phyloP scores from a whole-genome alignment of 129 eudicot species.

The Tagetes erecta region DNA sequence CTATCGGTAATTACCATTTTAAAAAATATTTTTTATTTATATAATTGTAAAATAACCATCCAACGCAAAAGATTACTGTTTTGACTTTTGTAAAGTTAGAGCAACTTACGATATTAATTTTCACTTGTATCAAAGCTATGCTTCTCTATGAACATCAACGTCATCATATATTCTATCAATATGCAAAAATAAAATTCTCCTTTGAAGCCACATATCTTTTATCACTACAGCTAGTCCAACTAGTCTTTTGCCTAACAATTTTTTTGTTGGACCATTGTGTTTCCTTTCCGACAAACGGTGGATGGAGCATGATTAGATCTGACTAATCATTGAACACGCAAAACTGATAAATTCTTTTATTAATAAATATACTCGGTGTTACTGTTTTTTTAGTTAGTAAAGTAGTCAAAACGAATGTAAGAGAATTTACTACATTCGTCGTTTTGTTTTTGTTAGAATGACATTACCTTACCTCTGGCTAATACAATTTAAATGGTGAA shows the following conservation, averaged over 20 bases:
- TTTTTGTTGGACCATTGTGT: conserved; percentile 22
- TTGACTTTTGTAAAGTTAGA: not conserved
- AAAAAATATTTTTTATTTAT: too few species aligned
- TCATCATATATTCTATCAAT: conserved; percentile 33
- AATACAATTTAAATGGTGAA: not conserved
- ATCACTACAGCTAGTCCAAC: conserved; percentile 29
- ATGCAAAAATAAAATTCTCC: conserved; percentile 19
- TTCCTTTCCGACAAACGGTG: not conserved
- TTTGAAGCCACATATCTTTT: conserved; percentile 40
- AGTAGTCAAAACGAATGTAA: not conserved
- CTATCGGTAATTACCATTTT: too few species aligned
- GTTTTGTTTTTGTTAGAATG: not conserved
- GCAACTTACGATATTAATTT: not conserved
- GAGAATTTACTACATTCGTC: too few species aligned
- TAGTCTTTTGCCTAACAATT: conserved; percentile 20
- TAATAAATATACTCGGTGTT: not conserved
- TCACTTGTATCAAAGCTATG: conserved; percentile 14
- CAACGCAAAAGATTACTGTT: not conserved
- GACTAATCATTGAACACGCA: not conserved
- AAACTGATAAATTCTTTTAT: not conserved
- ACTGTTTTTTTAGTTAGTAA: not conserved
- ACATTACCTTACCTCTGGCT: not conserved
- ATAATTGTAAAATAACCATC: too few species aligned
- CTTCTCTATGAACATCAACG: conserved; percentile 26
- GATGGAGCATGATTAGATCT: conserved; percentile 10